phyloP scores from a whole-genome alignment of 257 asterid genomes.

The Rehmannia glutinosa region DNA sequence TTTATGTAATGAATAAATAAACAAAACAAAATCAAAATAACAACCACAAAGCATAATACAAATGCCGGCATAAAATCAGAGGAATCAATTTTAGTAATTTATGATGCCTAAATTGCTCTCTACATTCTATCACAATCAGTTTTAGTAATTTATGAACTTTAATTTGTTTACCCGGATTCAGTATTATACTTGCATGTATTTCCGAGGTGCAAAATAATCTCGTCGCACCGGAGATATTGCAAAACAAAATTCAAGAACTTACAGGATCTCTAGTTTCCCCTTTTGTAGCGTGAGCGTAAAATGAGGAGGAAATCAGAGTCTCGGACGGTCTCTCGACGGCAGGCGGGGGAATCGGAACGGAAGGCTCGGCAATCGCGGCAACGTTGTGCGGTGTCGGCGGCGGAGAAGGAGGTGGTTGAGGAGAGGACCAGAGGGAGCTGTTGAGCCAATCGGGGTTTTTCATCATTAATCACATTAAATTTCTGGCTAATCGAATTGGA shows the following conservation, averaged over 20 bases:
- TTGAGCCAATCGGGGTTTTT: conserved; percentile 81
- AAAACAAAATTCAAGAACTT: conserved; percentile 25
- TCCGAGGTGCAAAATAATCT: no score
- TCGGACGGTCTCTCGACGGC: conserved; percentile 22
- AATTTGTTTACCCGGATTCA: no score
- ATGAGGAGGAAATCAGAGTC: conserved; percentile 21
- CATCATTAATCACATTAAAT: conserved; percentile 21
- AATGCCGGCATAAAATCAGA: neutral
- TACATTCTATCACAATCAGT: neutral
- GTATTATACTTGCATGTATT: no score
- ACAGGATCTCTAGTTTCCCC: conserved; percentile 55
- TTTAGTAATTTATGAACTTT: no score
- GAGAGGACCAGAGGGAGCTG: conserved; percentile 73
- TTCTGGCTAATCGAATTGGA: neutral
- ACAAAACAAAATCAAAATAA: conserved; percentile 1
- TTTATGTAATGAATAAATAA: conserved; percentile 2
- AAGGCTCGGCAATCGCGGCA: conserved; percentile 26
- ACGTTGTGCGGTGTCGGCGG: conserved; percentile 25
- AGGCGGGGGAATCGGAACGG: conserved; percentile 39
- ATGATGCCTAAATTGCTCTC: neutral
- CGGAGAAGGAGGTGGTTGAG: conserved; percentile 25
- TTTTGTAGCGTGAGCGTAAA: conserved; percentile 15
- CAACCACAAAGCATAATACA: neutral
- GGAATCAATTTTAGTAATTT: neutral
- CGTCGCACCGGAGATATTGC: no score